Percentiles rank a stretch among this genome's conserved stretches.
Conservation (phyloP, 495 filamentous ascomycete genomes). For the Tuber brumale region DNA sequence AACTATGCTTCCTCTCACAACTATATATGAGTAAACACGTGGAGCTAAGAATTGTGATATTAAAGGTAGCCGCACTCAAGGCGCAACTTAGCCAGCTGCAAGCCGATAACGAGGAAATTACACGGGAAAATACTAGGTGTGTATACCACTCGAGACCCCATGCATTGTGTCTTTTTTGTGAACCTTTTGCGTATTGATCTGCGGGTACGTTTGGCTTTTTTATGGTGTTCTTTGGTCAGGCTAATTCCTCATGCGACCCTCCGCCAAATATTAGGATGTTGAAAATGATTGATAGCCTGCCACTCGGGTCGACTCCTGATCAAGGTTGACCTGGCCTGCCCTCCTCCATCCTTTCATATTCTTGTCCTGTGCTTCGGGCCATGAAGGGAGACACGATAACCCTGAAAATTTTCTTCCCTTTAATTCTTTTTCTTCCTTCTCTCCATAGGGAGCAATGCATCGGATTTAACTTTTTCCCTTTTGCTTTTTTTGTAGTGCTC, state of each 20-base stretch:
- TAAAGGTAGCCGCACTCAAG: slow-evolving; percentile 28
- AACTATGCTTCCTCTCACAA: slow-evolving; percentile 10
- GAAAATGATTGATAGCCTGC: slow-evolving; percentile 32
- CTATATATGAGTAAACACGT: slow-evolving; percentile 10
- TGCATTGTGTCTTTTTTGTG: slow-evolving; percentile 33
- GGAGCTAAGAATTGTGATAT: slow-evolving; percentile 23
- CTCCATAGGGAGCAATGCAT: background rate
- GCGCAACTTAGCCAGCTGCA: slow-evolving; percentile 28
- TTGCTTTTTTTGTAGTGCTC: background rate
- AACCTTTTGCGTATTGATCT: slow-evolving; percentile 12
- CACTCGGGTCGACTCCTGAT: slow-evolving; percentile 12
- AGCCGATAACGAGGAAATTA: slow-evolving; percentile 28
- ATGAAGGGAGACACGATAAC: background rate
- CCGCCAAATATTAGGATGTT: slow-evolving; percentile 27
- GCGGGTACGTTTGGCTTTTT: slow-evolving; percentile 36
- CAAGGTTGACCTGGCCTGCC: slow-evolving; percentile 10
- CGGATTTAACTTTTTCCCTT: background rate
- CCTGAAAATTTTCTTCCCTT: background rate
- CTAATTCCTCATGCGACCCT: slow-evolving; percentile 33
- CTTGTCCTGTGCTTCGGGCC: background rate
- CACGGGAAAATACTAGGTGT: slow-evolving; percentile 35
- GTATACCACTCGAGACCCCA: slow-evolving; percentile 31
- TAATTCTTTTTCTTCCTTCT: background rate
- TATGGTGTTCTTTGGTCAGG: slow-evolving; percentile 28
- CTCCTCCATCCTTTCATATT: slow-evolving; percentile 12